Base-by-base conservation (phyloP, 1,139 yeast species). In the Pichia sorboxylosa region DNA sequence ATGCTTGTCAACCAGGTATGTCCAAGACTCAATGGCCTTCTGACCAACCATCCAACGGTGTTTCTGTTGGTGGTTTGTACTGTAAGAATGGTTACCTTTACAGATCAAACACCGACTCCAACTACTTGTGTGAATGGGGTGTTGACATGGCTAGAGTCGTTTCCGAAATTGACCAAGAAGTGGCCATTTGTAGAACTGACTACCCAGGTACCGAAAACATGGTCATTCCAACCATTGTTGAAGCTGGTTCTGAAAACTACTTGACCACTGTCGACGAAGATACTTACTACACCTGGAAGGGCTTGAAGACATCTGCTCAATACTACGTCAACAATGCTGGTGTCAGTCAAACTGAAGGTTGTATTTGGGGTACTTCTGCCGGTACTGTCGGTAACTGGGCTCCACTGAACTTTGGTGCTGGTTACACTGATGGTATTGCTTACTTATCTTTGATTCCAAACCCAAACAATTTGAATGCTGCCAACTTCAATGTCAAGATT, bases 161-260 rank as follows among this genome's bases (percentile, higher is more conserved):
- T 31, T 76, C 79, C 54, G 64, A 79, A 49, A 63, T 81, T 42
- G 57, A 59, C 42, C 54, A 76, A 47, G 66, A 65, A 31, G 87
- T 90, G 51, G 83, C 96, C 38, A 66, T 87, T 51, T 87, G 98
- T 69, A 79, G 95, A 67, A 90, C 98, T 41, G 97, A 90, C 60
- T 90, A 90, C 72, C 98, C 97, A 51, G 97, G 97, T 65, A 79
- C 95, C 43, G 98, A 90, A 68, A 85, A 84, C 70, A 90, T 90
- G 97, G 87, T 76, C 49, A 69, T 87, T 42, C 97, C 97, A 55
- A 87, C 96, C 41, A 62, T 73, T 38, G 81, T 87, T 35, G 58
- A 58, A 26, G 83, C 79, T 41, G 94, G 94, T 48, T 54, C 64
- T 27, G 47, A 69, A 26, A 62, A 69, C 49, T 78, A 81, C 32